A percentile compares a stretch with the other conserved stretches of the same genome.
Evolutionary conservation across 768 basidiomycete species (phyloP).

Genomic region (Boletus barrowsii): DNA sequence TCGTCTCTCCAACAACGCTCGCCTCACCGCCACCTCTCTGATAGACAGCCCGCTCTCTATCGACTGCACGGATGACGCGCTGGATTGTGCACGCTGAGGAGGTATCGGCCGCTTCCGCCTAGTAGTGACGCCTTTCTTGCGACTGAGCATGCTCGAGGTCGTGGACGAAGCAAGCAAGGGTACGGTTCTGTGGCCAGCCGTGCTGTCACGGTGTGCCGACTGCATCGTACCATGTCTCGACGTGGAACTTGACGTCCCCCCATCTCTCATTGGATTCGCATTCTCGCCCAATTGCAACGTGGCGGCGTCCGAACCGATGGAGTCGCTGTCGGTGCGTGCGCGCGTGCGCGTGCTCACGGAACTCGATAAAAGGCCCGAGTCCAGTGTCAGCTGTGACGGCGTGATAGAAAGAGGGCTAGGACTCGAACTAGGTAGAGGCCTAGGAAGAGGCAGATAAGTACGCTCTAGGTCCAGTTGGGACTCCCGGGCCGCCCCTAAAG

Average conservation of each 20-base stretch:
- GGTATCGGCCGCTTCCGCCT: conserved; percentile 20
- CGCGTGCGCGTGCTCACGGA: neutral
- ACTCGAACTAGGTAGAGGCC: neutral
- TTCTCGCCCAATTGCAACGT: neutral
- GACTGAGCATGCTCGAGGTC: conserved; percentile 17
- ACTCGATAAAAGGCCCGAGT: conserved; percentile 2
- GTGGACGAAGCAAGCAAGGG: conserved; percentile 6
- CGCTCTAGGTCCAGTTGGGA: conserved; percentile 16
- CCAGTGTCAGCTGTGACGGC: conserved; percentile 4
- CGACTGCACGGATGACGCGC: conserved; percentile 27
- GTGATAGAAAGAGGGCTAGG: conserved; percentile 1
- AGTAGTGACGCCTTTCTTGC: conserved; percentile 17
- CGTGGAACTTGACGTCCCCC: neutral
- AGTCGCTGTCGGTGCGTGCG: conserved; percentile 1
- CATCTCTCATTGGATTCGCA: neutral
- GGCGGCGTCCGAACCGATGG: neutral
- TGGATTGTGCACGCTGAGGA: conserved; percentile 23
- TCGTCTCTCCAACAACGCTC: conserved; percentile 27
- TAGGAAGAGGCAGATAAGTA: conserved; percentile 1
- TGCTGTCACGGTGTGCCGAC: conserved; percentile 1
- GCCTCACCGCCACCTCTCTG: conserved; percentile 22
- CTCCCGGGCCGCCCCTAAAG: conserved; percentile 9
- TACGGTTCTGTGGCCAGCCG: neutral
- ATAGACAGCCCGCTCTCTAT: conserved; percentile 20
- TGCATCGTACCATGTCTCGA: conserved; percentile 12